Percentiles rank a stretch among this genome's conserved stretches.
Conservation (phyloP, 805 yeast species). For the Pichia paraexigua region DNA sequence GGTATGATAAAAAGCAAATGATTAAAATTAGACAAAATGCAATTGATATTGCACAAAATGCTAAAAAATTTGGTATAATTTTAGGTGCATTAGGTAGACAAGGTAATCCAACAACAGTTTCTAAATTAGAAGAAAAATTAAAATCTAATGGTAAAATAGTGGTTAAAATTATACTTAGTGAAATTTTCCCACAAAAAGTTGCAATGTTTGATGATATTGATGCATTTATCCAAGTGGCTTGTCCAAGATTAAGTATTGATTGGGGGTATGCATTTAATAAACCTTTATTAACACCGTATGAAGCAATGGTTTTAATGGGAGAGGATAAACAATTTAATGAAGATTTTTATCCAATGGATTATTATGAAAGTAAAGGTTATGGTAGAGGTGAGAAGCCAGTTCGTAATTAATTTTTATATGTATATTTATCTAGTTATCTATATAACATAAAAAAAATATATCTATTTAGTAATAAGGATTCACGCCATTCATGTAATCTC, state of each 20-base stretch:
- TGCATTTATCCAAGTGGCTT: constrained; percentile 94
- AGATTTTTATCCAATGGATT: constrained; percentile 88
- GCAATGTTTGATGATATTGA: constrained; percentile 91
- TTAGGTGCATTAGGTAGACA: constrained; percentile 94
- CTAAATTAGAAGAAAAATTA: constrained; percentile 52
- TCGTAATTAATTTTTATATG: constrained; percentile 23
- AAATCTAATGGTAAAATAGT: constrained; percentile 51
- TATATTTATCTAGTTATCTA: no score
- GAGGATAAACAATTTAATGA: constrained; percentile 60
- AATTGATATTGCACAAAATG: constrained; percentile 48
- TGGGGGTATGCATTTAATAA: constrained; percentile 98
- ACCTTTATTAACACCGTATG: constrained; percentile 92
- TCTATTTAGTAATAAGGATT: no score
- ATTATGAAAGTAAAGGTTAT: constrained; percentile 81
- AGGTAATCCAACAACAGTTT: constrained; percentile 75
- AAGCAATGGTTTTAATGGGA: constrained; percentile 82
- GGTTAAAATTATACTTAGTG: constrained; percentile 78
- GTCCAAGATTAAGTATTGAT: constrained; percentile 92
- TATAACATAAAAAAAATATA: no score
- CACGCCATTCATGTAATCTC: constrained; percentile 2
- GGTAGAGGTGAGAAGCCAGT: constrained; percentile 77
- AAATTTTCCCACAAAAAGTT: constrained; percentile 86
- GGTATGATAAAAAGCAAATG: constrained; percentile 82
- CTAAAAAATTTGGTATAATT: constrained; percentile 71
- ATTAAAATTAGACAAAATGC: constrained; percentile 68